Percentiles rank a stretch among this genome's conserved stretches.
phyloP scores from a whole-genome alignment of 2,329 filamentous ascomycete genomes.

The Thielaviopsis ethacetica region DNA sequence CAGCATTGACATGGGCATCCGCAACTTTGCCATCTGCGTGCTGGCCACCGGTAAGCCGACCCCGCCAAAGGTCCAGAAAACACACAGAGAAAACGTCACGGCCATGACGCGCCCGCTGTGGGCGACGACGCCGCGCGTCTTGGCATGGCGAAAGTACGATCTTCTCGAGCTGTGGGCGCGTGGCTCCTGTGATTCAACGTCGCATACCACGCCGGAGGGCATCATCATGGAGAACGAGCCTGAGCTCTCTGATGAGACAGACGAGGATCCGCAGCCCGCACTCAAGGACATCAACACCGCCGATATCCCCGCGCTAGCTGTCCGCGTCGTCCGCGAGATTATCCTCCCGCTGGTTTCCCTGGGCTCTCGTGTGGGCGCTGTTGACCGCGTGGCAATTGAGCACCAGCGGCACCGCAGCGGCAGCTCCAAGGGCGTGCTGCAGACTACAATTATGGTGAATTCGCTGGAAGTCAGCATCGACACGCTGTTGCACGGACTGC shows the following conservation, averaged over 20 bases:
- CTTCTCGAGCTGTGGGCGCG: not conserved
- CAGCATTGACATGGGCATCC: constrained; percentile 10
- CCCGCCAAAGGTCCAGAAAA: not conserved
- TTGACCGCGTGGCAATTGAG: constrained; percentile 2
- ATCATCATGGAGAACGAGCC: not conserved
- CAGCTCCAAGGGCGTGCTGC: not conserved
- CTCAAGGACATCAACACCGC: constrained; percentile 1
- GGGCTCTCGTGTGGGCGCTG: not conserved
- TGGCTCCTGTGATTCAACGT: no score
- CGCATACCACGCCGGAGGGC: not conserved
- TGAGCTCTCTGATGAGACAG: not conserved
- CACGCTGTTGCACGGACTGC: not conserved
- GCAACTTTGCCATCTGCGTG: constrained; percentile 7
- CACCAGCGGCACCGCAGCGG: constrained; percentile 5
- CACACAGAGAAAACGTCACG: not conserved
- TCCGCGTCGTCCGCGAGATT: constrained; percentile 2
- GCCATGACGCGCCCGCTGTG: constrained; percentile 1
- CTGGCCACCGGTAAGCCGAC: not conserved
- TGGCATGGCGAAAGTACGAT: constrained; percentile 5
- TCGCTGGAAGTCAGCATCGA: constrained; percentile 5
- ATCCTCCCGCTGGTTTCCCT: not conserved
- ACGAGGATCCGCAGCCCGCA: not conserved
- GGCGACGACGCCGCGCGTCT: not conserved
- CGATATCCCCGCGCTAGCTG: constrained; percentile 4
- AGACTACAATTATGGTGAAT: constrained; percentile 5